These are phyloP conservation scores for Grigorovia yakushimaensis DNA, from an alignment of 805 yeast species.

Conservation along the genomic window DNA sequence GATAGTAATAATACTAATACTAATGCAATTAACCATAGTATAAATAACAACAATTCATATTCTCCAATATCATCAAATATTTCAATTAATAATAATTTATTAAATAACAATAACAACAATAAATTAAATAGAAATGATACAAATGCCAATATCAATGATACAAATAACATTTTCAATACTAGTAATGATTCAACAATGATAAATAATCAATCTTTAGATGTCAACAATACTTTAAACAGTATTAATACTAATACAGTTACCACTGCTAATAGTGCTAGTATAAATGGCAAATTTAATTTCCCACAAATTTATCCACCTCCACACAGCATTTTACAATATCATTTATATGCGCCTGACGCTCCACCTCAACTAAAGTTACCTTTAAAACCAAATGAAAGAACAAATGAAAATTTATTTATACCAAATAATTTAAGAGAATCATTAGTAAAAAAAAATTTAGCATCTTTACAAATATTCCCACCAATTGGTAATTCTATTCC, in stretches of 20 bases:
- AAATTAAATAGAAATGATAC: not conserved
- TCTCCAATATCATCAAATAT: not conserved
- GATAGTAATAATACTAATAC: slow-evolving; percentile 1
- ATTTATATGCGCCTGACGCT: slow-evolving; percentile 83
- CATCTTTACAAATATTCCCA: slow-evolving; percentile 57
- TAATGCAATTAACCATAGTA: no score
- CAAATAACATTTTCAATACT: not conserved
- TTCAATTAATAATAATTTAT: not conserved
- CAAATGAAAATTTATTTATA: slow-evolving; percentile 59
- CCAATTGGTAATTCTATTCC: slow-evolving; percentile 41
- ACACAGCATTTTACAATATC: slow-evolving; percentile 52
- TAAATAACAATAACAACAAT: not conserved
- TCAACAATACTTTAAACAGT: not conserved
- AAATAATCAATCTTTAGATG: not conserved
- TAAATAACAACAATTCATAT: not conserved
- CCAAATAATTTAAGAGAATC: slow-evolving; percentile 62
- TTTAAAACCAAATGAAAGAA: slow-evolving; percentile 61
- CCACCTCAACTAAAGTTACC: slow-evolving; percentile 59
- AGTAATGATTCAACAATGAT: not conserved
- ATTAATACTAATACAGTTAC: not conserved
- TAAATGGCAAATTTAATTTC: slow-evolving; percentile 13
- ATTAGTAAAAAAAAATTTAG: slow-evolving; percentile 66
- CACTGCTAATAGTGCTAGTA: not conserved
- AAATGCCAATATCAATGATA: not conserved
- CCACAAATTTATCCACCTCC: slow-evolving; percentile 32